Base-by-base conservation (phyloP, 2,329 filamentous ascomycete species). In the Botryotinia calthae region DNA sequence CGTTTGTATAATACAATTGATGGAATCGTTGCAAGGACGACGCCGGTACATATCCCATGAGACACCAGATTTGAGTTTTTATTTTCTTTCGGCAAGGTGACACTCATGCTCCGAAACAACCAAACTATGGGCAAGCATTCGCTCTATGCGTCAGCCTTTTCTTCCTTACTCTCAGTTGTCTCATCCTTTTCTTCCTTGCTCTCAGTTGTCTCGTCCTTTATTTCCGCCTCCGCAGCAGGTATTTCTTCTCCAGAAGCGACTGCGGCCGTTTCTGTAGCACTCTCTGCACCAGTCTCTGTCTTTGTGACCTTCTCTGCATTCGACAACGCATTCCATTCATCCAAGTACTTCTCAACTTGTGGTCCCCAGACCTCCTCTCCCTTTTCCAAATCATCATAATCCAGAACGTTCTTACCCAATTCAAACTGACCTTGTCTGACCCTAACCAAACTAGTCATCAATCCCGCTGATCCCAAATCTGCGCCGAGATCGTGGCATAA, bases 401-500 rank as follows among this genome's bases (percentile, higher is more conserved):
- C 92, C 31, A 98, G 82, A 70, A 94, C 91, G 79, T 93, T 95
- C 48, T 88, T 86, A 1, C 88, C 90, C 0, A 97, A 84, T 72
- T 88, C 87, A 79, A 97, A 98, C 74, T 94, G 89, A 28, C 90
- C 93, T 82, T 99, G 96, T 70, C 92, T 89, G 5, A 89, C 92
- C 71, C 96, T 91, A 72, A 92, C 87, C 31, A 99, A 88, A 77
- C 92, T 90, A 34, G 93, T 89, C 95, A 99, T 98, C 76, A 96
- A 86, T 48, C 88, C 96, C 37, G 93, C 90, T 20, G 94, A 97
- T 70, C 88, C 90, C 22, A 98, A 86, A 77, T 93, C 94, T 76
- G 90, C 86, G 34, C 95, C 96, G 5, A 99, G 87, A 79, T 99
- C 96, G 81, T 98, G 94, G 78, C 94, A 95, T 77, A 99, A 89